Percentiles rank a stretch among this genome's conserved stretches.
Conservation (phyloP, 768 basidiomycete genomes). For the Baorangia bicolor region DNA sequence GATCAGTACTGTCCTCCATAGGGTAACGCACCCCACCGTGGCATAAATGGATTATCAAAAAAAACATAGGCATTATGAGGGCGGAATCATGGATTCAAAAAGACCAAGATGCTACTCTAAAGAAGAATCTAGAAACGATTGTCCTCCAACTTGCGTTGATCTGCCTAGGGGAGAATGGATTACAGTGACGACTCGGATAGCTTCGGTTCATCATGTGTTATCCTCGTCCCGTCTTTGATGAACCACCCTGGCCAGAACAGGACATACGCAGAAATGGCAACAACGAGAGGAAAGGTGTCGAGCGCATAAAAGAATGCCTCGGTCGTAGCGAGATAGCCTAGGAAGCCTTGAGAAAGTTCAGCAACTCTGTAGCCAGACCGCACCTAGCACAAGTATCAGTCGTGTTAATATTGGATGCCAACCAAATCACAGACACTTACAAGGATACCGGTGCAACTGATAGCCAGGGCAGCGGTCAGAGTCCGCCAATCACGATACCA, state of each 20-base stretch:
- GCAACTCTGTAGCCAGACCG: constrained; percentile 62
- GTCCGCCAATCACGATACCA: constrained; percentile 62
- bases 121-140: background rate
- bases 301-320: constrained; percentile 67
- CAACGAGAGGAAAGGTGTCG: constrained; percentile 63
- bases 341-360: constrained; percentile 65
- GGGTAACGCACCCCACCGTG: background rate
- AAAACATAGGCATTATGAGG: background rate
- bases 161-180: background rate
- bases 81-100: background rate
- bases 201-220: background rate
- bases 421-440: constrained; percentile 36
- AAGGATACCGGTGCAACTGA: constrained; percentile 64
- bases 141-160: background rate
- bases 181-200: constrained; percentile 27
- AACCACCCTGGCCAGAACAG: constrained; percentile 66
- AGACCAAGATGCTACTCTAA: background rate
- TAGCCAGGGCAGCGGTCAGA: constrained; percentile 46
- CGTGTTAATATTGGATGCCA: too few relatives aligned
- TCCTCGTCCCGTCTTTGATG: constrained; percentile 25
- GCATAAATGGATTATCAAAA: background rate
- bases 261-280: constrained; percentile 57
- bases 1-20: background rate
- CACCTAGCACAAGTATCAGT: constrained; percentile 38
- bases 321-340: constrained; percentile 52